These are phyloP conservation scores for Chlorella variabilis DNA, from an alignment of 163 green algal species.

Conservation along the genomic window DNA sequence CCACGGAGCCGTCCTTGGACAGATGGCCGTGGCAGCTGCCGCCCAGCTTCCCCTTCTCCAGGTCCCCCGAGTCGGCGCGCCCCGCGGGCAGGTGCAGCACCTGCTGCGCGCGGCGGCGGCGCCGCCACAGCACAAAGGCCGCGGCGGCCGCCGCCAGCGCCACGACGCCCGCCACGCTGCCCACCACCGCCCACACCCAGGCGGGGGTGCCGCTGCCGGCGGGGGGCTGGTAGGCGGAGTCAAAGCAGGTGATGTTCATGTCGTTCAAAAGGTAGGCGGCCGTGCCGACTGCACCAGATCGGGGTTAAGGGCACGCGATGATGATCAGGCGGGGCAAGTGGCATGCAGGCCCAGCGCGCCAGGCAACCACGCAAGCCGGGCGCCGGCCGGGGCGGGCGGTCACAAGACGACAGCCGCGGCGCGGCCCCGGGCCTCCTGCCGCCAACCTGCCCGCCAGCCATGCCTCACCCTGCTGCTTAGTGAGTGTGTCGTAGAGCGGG, in stretches of 20 bases:
- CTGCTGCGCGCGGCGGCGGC: too few species aligned
- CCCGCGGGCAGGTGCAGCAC: background rate
- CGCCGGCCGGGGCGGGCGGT: too few species aligned
- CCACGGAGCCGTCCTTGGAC: too few species aligned
- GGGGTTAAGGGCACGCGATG: too few species aligned
- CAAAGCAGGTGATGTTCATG: background rate
- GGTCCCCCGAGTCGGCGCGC: background rate
- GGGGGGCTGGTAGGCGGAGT: background rate
- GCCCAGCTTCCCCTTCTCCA: background rate
- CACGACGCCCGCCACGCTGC: background rate
- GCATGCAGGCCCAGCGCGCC: too few species aligned
- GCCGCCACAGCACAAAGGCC: background rate
- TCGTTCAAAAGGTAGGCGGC: background rate
- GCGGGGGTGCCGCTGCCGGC: background rate
- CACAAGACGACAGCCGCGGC: too few species aligned
- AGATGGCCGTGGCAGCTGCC: too few species aligned
- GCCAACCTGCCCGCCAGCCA: too few species aligned
- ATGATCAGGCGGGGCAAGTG: too few species aligned
- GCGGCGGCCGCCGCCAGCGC: background rate
- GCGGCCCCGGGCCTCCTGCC: too few species aligned
- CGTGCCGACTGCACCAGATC: slow-evolving; percentile 17
- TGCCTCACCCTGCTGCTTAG: background rate
- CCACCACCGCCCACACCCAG: slow-evolving; percentile 2
- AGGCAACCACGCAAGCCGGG: too few species aligned
- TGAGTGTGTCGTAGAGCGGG: background rate